A percentile compares a stretch with the other conserved stretches of the same genome.
phyloP scores from a whole-genome alignment of 1,139 yeast genomes.

The Cylindricascospora bacillispora region DNA sequence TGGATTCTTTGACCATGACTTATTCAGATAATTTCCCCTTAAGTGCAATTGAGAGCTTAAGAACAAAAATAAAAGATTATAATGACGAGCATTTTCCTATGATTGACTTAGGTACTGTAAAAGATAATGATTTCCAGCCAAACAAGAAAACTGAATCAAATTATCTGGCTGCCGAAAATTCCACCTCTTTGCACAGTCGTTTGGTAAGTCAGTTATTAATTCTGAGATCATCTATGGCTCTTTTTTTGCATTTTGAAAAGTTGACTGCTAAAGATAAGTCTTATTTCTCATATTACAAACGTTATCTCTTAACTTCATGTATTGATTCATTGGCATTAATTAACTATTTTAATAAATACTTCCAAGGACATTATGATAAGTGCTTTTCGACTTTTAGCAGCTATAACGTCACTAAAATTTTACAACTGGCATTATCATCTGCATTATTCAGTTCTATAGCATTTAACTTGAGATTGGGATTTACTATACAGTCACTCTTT shows the following conservation, averaged over 20 bases:
- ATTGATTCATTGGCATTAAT: slow-evolving; percentile 7
- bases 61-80: slow-evolving; percentile 7
- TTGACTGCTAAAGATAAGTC: slow-evolving; percentile 5
- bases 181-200: slow-evolving; percentile 9
- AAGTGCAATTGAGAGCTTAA: slow-evolving; percentile 8
- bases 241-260: slow-evolving; percentile 14
- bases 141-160: slow-evolving; percentile 2
- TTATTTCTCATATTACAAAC: slow-evolving; percentile 8
- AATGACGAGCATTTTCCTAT: slow-evolving; percentile 11
- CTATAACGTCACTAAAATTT: slow-evolving; percentile 14
- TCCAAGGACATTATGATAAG: slow-evolving; percentile 7
- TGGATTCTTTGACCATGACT: slow-evolving; percentile 16
- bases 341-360: slow-evolving; percentile 7
- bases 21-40: slow-evolving; percentile 13
- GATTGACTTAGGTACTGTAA: slow-evolving; percentile 4
- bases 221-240: slow-evolving; percentile 12
- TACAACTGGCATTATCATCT: slow-evolving; percentile 20
- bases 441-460: slow-evolving; percentile 17
- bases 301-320: slow-evolving; percentile 10
- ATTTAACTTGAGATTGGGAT: slow-evolving; percentile 16
- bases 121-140: neutral
- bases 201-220: slow-evolving; percentile 10
- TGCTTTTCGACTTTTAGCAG: slow-evolving; percentile 7
- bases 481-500: slow-evolving; percentile 13
- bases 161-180: slow-evolving; percentile 5